phyloP scores from a whole-genome alignment of 179 eudicot species.

The Drosera spatulata region DNA sequence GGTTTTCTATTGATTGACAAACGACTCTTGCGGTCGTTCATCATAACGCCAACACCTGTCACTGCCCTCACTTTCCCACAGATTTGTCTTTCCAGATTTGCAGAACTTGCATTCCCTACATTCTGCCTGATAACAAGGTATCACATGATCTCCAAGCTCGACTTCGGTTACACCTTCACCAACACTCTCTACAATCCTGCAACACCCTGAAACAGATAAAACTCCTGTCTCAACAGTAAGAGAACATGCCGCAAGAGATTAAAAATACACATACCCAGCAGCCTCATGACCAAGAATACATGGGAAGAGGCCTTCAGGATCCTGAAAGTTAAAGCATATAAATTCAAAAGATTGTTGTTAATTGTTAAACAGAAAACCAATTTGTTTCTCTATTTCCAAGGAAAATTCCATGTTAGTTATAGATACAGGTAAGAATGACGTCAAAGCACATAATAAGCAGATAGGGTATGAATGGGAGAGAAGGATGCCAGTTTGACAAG shows the following conservation, averaged over 20 bases:
- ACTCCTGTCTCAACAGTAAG: background rate
- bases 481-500: no score
- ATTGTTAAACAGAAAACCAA: no score
- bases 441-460: no score
- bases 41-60: constrained; percentile 96
- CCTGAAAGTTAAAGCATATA: constrained; percentile 29
- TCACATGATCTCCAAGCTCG: constrained; percentile 95
- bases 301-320: constrained; percentile 98
- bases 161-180: constrained; percentile 98
- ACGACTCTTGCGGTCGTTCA: constrained; percentile 85
- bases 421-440: no score
- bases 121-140: constrained; percentile 98
- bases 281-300: constrained; percentile 99
- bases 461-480: no score
- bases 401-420: no score
- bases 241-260: background rate
- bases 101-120: constrained; percentile 95
- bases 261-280: constrained; percentile 63
- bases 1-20: constrained; percentile 86
- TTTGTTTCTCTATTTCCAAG: no score
- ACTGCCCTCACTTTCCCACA: constrained; percentile 92
- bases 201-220: constrained; percentile 1
- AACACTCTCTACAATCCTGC: constrained; percentile 95
- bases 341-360: no score
- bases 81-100: constrained; percentile 97